phyloP scores from a whole-genome alignment of 345 rosid genomes.

The Lepidium aucheri region DNA sequence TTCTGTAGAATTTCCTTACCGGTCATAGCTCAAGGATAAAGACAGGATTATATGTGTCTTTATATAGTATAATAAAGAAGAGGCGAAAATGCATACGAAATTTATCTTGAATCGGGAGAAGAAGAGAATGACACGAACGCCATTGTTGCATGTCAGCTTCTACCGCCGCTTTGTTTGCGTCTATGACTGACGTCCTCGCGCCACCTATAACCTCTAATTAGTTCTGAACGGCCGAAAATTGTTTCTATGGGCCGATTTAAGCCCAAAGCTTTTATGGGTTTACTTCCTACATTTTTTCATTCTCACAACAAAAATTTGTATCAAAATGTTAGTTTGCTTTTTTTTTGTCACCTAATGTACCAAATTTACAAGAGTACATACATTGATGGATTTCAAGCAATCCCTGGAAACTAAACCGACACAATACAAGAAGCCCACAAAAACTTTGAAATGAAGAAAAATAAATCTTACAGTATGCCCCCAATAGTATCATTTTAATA shows the following conservation, averaged over 20 bases:
- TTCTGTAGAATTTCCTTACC: conserved; percentile 66
- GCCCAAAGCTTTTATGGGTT: neutral
- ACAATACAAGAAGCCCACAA: too few species aligned
- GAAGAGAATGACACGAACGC: conserved; percentile 17
- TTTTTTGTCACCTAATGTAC: too few species aligned
- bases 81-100: neutral
- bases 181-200: conserved; percentile 18
- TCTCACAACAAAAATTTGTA: too few species aligned
- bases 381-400: too few species aligned
- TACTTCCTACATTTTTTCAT: neutral
- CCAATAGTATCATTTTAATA: too few species aligned
- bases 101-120: neutral
- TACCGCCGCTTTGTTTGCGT: conserved; percentile 26
- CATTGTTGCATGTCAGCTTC: conserved; percentile 17
- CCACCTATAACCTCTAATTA: conserved; percentile 9
- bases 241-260: neutral
- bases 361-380: too few species aligned
- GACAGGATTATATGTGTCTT: neutral
- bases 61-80: neutral
- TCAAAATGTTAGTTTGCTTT: too few species aligned
- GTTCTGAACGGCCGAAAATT: neutral
- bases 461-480: too few species aligned
- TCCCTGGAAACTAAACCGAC: too few species aligned
- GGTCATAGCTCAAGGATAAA: conserved; percentile 33
- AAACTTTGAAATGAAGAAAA: too few species aligned